Evolutionary conservation across 1,139 yeast genomes (phyloP).

Genomic region (Candida anutae): DNA sequence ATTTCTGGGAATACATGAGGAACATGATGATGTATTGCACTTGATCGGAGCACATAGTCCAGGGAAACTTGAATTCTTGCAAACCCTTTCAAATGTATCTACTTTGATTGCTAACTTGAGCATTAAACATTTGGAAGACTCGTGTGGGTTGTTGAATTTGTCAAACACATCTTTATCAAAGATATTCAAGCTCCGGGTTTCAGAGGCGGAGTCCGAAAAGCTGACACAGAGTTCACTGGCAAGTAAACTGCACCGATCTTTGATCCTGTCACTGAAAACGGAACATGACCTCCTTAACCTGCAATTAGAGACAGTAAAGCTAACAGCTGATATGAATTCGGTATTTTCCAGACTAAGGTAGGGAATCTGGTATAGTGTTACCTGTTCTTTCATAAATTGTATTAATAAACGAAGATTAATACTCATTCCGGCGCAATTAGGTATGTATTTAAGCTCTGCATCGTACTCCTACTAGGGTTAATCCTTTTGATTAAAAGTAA

Average conservation of each 20-base stretch:
- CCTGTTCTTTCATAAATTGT: too few species aligned
- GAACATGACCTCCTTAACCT: too few species aligned
- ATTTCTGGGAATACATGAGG: constrained; percentile 3
- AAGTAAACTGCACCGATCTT: too few species aligned
- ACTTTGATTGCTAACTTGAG: constrained; percentile 12
- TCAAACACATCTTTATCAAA: constrained; percentile 6
- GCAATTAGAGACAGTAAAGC: too few species aligned
- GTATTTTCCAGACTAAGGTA: too few species aligned
- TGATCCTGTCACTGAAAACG: too few species aligned
- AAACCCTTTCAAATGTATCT: constrained; percentile 11
- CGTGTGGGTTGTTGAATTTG: constrained; percentile 13
- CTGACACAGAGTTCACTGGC: too few species aligned
- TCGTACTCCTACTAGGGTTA: constrained; percentile 72
- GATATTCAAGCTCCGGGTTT: constrained; percentile 8
- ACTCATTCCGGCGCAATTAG: constrained; percentile 18
- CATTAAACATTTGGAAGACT: constrained; percentile 14
- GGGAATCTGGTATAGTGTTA: too few species aligned
- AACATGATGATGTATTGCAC: constrained; percentile 9
- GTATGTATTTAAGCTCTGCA: constrained; percentile 54
- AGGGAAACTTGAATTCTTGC: constrained; percentile 14
- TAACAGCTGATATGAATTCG: too few species aligned
- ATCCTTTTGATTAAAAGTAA: constrained; percentile 39
- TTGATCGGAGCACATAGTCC: constrained; percentile 9
- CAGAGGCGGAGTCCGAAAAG: too few species aligned
- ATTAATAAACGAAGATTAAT: too few species aligned